Base-by-base conservation (phyloP, 805 yeast species). In the Saccharomyces mikatae region DNA sequence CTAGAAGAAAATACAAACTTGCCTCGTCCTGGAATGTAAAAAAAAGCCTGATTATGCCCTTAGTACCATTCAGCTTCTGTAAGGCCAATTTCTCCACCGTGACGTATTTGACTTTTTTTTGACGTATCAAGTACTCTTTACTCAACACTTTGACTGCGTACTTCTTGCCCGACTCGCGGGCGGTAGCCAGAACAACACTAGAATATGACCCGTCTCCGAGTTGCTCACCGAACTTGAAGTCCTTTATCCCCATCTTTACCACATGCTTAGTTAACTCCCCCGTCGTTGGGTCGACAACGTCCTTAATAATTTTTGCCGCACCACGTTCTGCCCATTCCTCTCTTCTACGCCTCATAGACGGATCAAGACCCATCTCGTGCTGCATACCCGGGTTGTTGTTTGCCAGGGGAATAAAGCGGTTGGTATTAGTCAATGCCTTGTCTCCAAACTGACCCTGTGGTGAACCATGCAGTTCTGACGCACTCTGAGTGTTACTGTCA, bases 141-240 rank as follows among this genome's bases (percentile, higher is more conserved):
- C 84, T 88, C 54, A 86, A 70, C 6, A 86, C 79, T 64, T 86
- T 86, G 14, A 86, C 83, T 1, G 94, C 94, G 65, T 82, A 86
- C 10, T 90, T 85, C 54, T 83, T 81, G 56, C 79, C 76, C 50
- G 86, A 84, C 22, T 63, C 67, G 63, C 83, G 89, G 58, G 91
- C 96, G 3, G 87, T 78, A 0, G 96, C 97, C 46, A 87, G 80
- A 57, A 82, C 80, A 8, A 91, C 98, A 2, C 94, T 89, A 13
- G 97, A 89, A 66, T 91, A 91, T 5, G 96, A 88, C 0, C 98
- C 98, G 64, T 87, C 95, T 24, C 98, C 98, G 31, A 91, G 80
- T 44, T 87, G 83, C 26, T 87, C 81, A 6, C 95, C 92, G 66
- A 91, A 89, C 57, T 82, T 85, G 71, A 90, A 91, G 65, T 92